These are phyloP conservation scores for Cercospora sojina DNA, from an alignment of 2,329 filamentous ascomycete genomes.

Conservation along the genomic window DNA sequence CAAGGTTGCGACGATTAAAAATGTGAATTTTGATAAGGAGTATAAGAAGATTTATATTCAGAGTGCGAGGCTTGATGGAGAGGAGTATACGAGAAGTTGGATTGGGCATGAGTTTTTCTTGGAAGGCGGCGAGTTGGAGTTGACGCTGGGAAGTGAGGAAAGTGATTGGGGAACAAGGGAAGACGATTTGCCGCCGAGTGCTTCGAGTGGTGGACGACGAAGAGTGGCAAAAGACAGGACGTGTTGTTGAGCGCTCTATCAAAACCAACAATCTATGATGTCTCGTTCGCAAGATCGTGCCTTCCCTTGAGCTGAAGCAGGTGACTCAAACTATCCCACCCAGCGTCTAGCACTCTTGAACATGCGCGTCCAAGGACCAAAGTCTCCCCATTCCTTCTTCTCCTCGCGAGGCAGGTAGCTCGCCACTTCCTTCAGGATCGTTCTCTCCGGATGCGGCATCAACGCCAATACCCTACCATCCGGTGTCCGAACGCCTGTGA, in stretches of 20 bases:
- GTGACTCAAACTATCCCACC: constrained; percentile 51
- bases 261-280: background rate
- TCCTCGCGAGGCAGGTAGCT: constrained; percentile 72
- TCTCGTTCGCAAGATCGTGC: background rate
- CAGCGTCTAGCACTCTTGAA: constrained; percentile 86
- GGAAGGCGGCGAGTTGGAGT: constrained; percentile 25
- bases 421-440: constrained; percentile 72
- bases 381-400: constrained; percentile 69
- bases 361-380: constrained; percentile 80
- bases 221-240: background rate
- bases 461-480: constrained; percentile 81
- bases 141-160: constrained; percentile 24
- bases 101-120: constrained; percentile 31
- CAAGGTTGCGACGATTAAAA: constrained; percentile 25
- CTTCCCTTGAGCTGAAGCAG: background rate
- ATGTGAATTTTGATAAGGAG: constrained; percentile 38
- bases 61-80: constrained; percentile 27
- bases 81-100: constrained; percentile 27
- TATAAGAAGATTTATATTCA: constrained; percentile 35
- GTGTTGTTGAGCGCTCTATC: background rate
- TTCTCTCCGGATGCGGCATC: constrained; percentile 95
- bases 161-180: constrained; percentile 26
- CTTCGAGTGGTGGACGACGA: background rate
- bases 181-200: constrained; percentile 35
- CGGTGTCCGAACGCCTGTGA: constrained; percentile 73